These are phyloP conservation scores for Xylaria sp. DNA, from an alignment of 2,329 filamentous ascomycete genomes.

Conservation along the genomic window DNA sequence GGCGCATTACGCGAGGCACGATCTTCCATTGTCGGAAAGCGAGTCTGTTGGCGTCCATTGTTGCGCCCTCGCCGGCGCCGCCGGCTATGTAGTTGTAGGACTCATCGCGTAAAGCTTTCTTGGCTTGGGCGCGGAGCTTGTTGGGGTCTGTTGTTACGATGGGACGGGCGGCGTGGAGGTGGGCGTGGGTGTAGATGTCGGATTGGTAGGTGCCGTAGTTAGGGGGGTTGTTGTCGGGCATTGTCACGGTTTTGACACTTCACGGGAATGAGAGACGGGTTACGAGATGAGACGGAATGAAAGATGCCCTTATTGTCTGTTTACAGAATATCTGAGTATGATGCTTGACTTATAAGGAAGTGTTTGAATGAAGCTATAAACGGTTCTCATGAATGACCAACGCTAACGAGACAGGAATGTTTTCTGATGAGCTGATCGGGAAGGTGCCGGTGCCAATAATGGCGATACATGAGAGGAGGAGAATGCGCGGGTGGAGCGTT, in stretches of 20 bases:
- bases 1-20: slow-evolving; percentile 47
- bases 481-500: background rate
- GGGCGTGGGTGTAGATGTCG: slow-evolving; percentile 48
- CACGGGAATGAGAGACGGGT: background rate
- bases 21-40: slow-evolving; percentile 47
- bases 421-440: too few relatives aligned
- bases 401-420: too few relatives aligned
- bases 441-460: too few relatives aligned
- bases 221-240: slow-evolving; percentile 18
- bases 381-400: too few relatives aligned
- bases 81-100: slow-evolving; percentile 57
- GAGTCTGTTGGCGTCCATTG: slow-evolving; percentile 54
- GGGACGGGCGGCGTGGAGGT: slow-evolving; percentile 44
- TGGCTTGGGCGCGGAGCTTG: slow-evolving; percentile 51
- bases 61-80: slow-evolving; percentile 57
- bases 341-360: too few relatives aligned
- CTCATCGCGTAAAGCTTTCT: slow-evolving; percentile 40
- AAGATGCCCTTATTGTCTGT: too few relatives aligned
- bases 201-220: slow-evolving; percentile 41
- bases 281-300: background rate
- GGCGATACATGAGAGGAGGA: too few relatives aligned
- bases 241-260: background rate
- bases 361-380: too few relatives aligned
- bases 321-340: too few relatives aligned
- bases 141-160: slow-evolving; percentile 55